Evolutionary conservation across 306 rosid genomes (phyloP), one percentile per base, ranked within the genome.

Genomic region (Echinosophora koreensis): DNA sequence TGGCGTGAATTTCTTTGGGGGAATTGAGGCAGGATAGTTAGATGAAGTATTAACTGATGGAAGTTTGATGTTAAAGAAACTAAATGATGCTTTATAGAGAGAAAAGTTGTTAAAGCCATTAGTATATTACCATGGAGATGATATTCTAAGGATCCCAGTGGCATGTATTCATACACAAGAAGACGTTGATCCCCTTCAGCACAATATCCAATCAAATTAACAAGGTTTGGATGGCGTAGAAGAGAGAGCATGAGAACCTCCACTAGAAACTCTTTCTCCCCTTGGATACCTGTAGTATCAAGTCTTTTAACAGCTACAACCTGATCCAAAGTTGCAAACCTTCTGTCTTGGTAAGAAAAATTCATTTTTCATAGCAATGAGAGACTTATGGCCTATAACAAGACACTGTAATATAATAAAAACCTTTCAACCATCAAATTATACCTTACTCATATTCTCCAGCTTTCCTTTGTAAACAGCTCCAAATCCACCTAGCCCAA

Each of bases 401-500:
- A 68, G 78, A 83, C 49, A 58, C 4, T 13, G 9, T 6, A 37
- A 14, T 44, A 35, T 9, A 58, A 61, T 37, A 52, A 56, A 52
- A 57, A 49, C 16, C 28, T 18, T 28, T 34, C 63, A 50, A 42
- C 30, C 47, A 74, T 34, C 5, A 55, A 60, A 55, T 9, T n/a
- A 39, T 82, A 92, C 97, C 92, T 88, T 77, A 6, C 76, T 41
- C 27, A 51, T 51, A 1, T 59, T 71, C 14, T 16, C 75, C 72
- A 90, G 14, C 44, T 57, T 37, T 41, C 93, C 97, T 78, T 80
- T 88, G 85, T 88, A 90, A 66, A 92, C 97, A 49, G 69, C 41
- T 52, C 97, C 97, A 84, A 92, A 92, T 81, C 96, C 97, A 44
- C 97, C 96, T 84, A 84, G 86, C 11, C 96, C 96, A 16, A 92